These are phyloP conservation scores for Fusarium succisae DNA, from an alignment of 2,329 filamentous ascomycete genomes.

Conservation along the genomic window DNA sequence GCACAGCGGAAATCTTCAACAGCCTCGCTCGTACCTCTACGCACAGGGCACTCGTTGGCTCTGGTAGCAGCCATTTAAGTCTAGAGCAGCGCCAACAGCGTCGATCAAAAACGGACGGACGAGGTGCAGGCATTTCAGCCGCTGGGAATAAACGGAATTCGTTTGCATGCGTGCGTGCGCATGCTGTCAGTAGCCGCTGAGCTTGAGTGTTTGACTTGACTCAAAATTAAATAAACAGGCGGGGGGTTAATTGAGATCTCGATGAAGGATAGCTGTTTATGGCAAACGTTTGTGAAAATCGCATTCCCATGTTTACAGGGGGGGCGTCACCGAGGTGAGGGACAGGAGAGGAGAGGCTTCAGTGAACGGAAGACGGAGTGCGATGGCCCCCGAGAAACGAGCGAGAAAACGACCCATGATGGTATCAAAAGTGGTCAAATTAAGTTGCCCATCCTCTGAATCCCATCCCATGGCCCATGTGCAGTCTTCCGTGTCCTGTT, in stretches of 20 bases:
- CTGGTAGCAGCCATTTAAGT: not conserved
- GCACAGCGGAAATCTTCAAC: not conserved
- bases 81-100: not conserved
- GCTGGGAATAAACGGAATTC: not conserved
- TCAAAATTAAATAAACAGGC: not conserved
- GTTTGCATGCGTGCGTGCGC: not conserved
- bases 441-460: slow-evolving; percentile 38
- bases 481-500: not conserved
- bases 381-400: slow-evolving; percentile 18
- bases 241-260: not conserved
- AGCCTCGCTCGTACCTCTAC: not conserved
- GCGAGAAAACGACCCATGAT: slow-evolving; percentile 31
- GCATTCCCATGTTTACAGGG: not conserved
- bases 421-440: slow-evolving; percentile 16
- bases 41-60: slow-evolving; percentile 14
- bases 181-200: slow-evolving; percentile 5
- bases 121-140: not conserved
- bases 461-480: slow-evolving; percentile 29
- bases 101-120: slow-evolving; percentile 13
- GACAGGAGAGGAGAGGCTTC: not conserved
- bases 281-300: slow-evolving; percentile 13
- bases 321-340: not conserved
- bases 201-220: not conserved
- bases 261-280: not conserved
- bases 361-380: slow-evolving; percentile 1